Evolutionary conservation across 768 basidiomycete genomes (phyloP).

Genomic region (Butyriboletus loyo): DNA sequence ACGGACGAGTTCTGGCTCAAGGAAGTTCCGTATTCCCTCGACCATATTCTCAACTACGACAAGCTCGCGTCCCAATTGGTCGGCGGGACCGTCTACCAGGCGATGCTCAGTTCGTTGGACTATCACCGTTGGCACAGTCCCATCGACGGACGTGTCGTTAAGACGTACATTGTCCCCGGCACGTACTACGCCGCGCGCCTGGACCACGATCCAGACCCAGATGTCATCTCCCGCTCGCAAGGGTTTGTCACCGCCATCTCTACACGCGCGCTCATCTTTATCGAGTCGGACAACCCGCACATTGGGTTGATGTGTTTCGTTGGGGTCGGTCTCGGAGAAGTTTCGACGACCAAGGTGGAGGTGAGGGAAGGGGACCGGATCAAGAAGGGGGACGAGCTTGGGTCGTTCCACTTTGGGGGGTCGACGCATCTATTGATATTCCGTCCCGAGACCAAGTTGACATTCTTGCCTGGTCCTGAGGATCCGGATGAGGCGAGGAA

Average conservation of each 20-base stretch:
- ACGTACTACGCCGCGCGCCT: conserved; percentile 46
- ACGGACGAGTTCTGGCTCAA: conserved; percentile 60
- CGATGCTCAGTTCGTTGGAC: conserved; percentile 44
- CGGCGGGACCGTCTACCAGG: conserved; percentile 54
- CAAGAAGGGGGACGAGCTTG: conserved; percentile 53
- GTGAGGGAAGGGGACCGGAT: conserved; percentile 46
- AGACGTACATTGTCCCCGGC: conserved; percentile 45
- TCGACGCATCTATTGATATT: conserved; percentile 51
- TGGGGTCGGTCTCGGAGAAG: conserved; percentile 58
- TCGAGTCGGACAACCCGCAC: conserved; percentile 49
- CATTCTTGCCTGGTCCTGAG: conserved; percentile 11
- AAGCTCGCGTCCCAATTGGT: conserved; percentile 39
- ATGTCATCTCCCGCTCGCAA: conserved; percentile 4
- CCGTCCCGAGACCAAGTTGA: conserved; percentile 29
- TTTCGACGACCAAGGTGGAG: conserved; percentile 53
- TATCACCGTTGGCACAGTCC: conserved; percentile 50
- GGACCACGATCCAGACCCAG: conserved; percentile 25
- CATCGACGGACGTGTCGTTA: conserved; percentile 42
- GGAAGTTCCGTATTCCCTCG: conserved; percentile 54
- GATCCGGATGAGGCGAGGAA: conserved; percentile 4
- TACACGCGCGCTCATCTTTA: conserved; percentile 55
- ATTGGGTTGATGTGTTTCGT: conserved; percentile 62
- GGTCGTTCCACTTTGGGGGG: conserved; percentile 65
- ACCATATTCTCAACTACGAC: conserved; percentile 49
- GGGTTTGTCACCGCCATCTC: conserved; percentile 46